Conservation (phyloP, 2,329 filamentous ascomycete species). For the Fusarium mundagurra region DNA sequence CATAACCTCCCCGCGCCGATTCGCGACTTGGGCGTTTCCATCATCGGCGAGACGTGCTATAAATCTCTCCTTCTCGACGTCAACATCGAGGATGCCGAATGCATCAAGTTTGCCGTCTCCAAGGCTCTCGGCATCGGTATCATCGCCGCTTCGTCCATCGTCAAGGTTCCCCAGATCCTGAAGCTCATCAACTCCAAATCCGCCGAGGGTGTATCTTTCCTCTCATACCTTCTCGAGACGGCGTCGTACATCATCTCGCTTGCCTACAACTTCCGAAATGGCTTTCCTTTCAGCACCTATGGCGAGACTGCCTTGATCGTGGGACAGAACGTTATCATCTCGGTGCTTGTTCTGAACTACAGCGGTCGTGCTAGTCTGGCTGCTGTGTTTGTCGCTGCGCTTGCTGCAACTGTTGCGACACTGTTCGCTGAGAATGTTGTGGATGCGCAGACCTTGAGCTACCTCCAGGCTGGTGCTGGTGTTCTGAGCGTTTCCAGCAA, state of each 20-base stretch:
- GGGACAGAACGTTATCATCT: slow-evolving; percentile 91
- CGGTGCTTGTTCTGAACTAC: slow-evolving; percentile 86
- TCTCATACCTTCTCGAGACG: slow-evolving; percentile 93
- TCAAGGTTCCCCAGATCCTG: slow-evolving; percentile 96
- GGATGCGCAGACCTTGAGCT: slow-evolving; percentile 72
- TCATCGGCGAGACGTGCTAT: slow-evolving; percentile 89
- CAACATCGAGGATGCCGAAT: slow-evolving; percentile 78
- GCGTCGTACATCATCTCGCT: slow-evolving; percentile 86
- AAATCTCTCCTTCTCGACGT: slow-evolving; percentile 85
- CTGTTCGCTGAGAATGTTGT: slow-evolving; percentile 75
- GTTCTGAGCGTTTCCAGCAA: slow-evolving; percentile 88
- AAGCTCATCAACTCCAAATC: slow-evolving; percentile 87
- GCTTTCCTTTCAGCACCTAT: slow-evolving; percentile 95
- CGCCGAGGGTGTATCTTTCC: slow-evolving; percentile 84
- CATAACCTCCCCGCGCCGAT: slow-evolving; percentile 78
- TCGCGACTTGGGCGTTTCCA: slow-evolving; percentile 76
- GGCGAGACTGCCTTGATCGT: slow-evolving; percentile 94
- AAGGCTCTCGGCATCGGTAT: slow-evolving; percentile 95
- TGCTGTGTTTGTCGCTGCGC: slow-evolving; percentile 79
- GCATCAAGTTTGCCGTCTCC: slow-evolving; percentile 88
- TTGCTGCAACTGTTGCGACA: slow-evolving; percentile 75
- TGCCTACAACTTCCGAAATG: slow-evolving; percentile 90
- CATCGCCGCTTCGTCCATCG: slow-evolving; percentile 86
- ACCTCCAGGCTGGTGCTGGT: slow-evolving; percentile 86
- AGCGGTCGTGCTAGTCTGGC: slow-evolving; percentile 74